phyloP scores from a whole-genome alignment of 495 filamentous ascomycete genomes.

The Aspergillus sclerotiicarbonarius region DNA sequence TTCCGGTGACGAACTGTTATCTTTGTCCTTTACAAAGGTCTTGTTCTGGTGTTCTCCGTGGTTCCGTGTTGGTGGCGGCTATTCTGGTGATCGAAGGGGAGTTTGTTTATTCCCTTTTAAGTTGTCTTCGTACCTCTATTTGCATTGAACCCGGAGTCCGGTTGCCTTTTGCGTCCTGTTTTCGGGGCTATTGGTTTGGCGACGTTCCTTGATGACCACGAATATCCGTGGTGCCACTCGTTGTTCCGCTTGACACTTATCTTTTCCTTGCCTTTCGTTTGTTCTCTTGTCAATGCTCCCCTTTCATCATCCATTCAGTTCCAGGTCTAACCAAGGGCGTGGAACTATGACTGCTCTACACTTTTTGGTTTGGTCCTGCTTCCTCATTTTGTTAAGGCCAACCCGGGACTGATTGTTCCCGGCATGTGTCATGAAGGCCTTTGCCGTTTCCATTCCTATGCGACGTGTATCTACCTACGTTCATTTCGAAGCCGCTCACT shows the following conservation, averaged over 20 bases:
- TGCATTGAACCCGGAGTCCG: constrained; percentile 26
- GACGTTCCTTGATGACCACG: constrained; percentile 8
- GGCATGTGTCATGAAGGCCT: background rate
- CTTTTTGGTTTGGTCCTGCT: constrained; percentile 3
- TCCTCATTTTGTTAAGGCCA: background rate
- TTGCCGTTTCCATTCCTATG: background rate
- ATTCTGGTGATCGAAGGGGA: constrained; percentile 14
- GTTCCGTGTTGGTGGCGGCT: constrained; percentile 15
- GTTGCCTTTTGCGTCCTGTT: constrained; percentile 17
- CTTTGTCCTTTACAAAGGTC: constrained; percentile 12
- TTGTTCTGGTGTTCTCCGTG: constrained; percentile 17
- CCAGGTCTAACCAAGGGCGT: background rate
- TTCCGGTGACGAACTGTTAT: constrained; percentile 7
- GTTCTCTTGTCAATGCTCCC: background rate
- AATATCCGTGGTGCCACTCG: background rate
- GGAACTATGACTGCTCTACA: background rate
- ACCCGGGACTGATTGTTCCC: background rate
- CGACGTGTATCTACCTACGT: constrained; percentile 18
- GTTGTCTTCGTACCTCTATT: constrained; percentile 18
- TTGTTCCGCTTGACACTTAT: background rate
- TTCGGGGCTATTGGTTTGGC: constrained; percentile 12
- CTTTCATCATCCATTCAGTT: background rate
- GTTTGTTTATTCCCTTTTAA: constrained; percentile 12
- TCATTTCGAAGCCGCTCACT: constrained; percentile 14
- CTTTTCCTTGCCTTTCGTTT: constrained; percentile 2